Conservation (phyloP, 805 yeast genomes). For the Pichia heedii region DNA sequence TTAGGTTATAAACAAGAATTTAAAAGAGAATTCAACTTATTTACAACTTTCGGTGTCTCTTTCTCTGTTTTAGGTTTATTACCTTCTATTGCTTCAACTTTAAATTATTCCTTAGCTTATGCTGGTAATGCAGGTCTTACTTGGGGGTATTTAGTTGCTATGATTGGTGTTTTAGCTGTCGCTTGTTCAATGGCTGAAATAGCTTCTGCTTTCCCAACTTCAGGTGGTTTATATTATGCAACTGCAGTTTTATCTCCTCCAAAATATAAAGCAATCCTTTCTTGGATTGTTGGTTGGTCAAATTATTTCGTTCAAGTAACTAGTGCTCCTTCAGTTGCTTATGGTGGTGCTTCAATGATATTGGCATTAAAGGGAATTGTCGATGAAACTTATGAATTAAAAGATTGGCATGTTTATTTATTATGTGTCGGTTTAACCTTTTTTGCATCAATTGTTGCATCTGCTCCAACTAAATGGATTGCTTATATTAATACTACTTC, state of each 20-base stretch:
- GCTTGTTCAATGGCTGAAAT: slow-evolving; percentile 59
- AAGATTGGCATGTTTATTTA: slow-evolving; percentile 43
- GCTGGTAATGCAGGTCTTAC: slow-evolving; percentile 57
- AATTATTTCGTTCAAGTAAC: slow-evolving; percentile 61
- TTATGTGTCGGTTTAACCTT: slow-evolving; percentile 44
- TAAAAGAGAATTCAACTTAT: slow-evolving; percentile 49
- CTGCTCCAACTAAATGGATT: slow-evolving; percentile 45
- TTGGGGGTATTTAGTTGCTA: slow-evolving; percentile 53
- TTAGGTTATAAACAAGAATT: slow-evolving; percentile 60
- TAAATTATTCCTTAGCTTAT: slow-evolving; percentile 50
- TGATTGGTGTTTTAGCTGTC: slow-evolving; percentile 46
- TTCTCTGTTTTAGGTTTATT: slow-evolving; percentile 58
- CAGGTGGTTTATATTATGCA: slow-evolving; percentile 64
- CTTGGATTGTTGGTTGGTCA: slow-evolving; percentile 59
- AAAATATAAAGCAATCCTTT: slow-evolving; percentile 40
- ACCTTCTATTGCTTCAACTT: slow-evolving; percentile 59
- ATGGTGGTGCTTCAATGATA: slow-evolving; percentile 47
- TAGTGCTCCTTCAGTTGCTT: slow-evolving; percentile 52
- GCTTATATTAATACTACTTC: slow-evolving; percentile 44
- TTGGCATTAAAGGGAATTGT: slow-evolving; percentile 39
- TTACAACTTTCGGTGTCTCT: slow-evolving; percentile 52
- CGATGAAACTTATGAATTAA: slow-evolving; percentile 31
- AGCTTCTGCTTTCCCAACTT: slow-evolving; percentile 56
- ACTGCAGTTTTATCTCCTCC: slow-evolving; percentile 55
- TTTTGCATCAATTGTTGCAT: slow-evolving; percentile 38